Evolutionary conservation across 257 asterid species (phyloP), one percentile per base, ranked within the genome.

Genomic region (Solanum tarapatanum): DNA sequence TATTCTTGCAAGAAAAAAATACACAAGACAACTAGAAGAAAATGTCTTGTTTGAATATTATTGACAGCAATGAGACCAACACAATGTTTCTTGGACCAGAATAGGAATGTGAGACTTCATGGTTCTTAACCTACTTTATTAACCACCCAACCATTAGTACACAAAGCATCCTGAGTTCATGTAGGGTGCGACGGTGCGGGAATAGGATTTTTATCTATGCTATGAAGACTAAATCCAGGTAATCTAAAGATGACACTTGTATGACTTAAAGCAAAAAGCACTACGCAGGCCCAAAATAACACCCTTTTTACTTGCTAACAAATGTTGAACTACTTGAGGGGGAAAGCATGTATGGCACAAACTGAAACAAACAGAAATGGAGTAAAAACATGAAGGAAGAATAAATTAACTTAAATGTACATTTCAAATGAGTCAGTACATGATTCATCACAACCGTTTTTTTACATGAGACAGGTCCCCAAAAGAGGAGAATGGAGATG

Each of bases 1-100:
- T 90, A 90, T 91, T 89, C 90, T 86, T 88, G 26, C 83, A 24
- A 69, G 23, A 28, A 69, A 19, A 58, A 58, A 76, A 19, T 4
- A 24, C 60, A 79, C 36, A 14, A 79, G 37, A 80, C 76, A 39
- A 80, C 23, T 33, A 77, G 66, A 76, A 68, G 80, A 76, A 76
- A 84, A 87, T 64, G 86, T 26, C 75, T 35, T 26, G 72, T 60
- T 23, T 21, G 66, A 26, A 24, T 43, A 19, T 17, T 83, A 37
- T 82, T 26, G 37, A 79, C 84, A 79, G 37, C 64, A 41, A 41
- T 41, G 84, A 41, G 84, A 23, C 64, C 84, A 79, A n/a, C 8
- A 43, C 19, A 14, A 14, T 43, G 84, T 23, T 41, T 19, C 30
- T 74, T 74, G 5, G 30, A 33, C 48, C 82, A 2, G 64, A 55